A percentile compares a stretch with the other conserved stretches of the same genome.
These are phyloP conservation scores for Aspergillus panamensis DNA, from an alignment of 495 filamentous ascomycete genomes.

Conservation along the genomic window DNA sequence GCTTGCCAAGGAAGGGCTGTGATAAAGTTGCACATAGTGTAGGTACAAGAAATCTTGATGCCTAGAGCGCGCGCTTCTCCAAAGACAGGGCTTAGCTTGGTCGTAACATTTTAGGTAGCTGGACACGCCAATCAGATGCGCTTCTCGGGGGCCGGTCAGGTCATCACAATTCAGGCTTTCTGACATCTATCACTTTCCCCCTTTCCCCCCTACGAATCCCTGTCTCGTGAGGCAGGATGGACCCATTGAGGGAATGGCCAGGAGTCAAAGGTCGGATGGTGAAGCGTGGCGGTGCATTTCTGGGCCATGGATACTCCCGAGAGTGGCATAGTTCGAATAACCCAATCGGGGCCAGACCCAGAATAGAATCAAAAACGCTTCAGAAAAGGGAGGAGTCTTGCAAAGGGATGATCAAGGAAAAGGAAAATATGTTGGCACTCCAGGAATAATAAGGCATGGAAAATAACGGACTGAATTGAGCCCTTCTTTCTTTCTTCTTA, in stretches of 20 bases:
- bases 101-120: slow-evolving; percentile 1
- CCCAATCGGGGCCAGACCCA: slow-evolving; percentile 3
- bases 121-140: slow-evolving; percentile 7
- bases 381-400: neutral
- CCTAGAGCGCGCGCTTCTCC: slow-evolving; percentile 16
- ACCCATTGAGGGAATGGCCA: too few species aligned
- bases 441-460: neutral
- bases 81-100: slow-evolving; percentile 1
- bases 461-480: neutral
- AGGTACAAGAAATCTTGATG: slow-evolving; percentile 21
- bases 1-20: slow-evolving; percentile 40
- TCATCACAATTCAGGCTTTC: neutral
- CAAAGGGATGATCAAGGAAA: neutral
- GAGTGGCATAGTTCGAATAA: slow-evolving; percentile 2
- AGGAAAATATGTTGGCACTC: neutral
- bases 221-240: neutral
- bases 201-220: neutral
- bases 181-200: neutral
- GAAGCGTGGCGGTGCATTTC: slow-evolving; percentile 4
- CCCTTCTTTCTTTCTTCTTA: neutral
- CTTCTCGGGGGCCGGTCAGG: neutral
- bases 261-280: neutral
- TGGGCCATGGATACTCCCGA: neutral
- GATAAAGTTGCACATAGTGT: slow-evolving; percentile 11
- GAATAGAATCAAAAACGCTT: neutral